phyloP scores from a whole-genome alignment of 1,139 yeast genomes.

The Zygosaccharomyces sapae region DNA sequence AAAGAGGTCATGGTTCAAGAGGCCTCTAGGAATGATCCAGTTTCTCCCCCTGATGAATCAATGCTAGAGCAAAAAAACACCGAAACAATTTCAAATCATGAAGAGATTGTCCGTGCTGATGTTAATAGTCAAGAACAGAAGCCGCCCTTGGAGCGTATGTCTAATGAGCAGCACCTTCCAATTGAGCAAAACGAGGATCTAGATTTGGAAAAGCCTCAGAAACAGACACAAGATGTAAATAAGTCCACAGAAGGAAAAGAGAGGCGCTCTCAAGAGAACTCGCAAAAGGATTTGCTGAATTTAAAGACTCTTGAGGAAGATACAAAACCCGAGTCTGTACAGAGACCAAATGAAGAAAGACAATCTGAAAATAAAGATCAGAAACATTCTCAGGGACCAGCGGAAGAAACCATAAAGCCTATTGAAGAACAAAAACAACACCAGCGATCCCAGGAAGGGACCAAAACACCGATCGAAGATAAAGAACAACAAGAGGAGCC shows the following conservation, averaged over 20 bases:
- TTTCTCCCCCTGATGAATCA: neutral
- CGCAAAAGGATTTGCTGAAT: neutral
- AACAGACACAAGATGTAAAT: neutral
- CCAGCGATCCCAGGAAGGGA: too few species aligned
- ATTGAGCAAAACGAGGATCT: neutral
- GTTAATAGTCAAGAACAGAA: neutral
- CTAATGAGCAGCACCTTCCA: neutral
- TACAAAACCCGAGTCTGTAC: neutral
- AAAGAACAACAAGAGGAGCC: neutral
- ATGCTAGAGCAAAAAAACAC: neutral
- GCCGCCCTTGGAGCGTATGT: neutral
- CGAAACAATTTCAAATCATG: neutral
- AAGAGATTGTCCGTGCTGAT: neutral
- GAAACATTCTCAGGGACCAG: too few species aligned
- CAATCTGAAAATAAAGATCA: neutral
- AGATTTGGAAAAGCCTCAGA: neutral
- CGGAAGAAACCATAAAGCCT: neutral
- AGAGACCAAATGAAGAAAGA: neutral
- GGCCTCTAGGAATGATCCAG: neutral
- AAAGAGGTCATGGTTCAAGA: neutral
- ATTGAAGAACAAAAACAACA: neutral
- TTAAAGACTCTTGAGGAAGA: neutral
- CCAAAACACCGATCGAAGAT: too few species aligned
- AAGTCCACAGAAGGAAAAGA: slow-evolving; percentile 3
- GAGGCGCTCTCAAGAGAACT: neutral